These are phyloP conservation scores for Hamigera avellanea DNA, from an alignment of 495 filamentous ascomycete genomes.

Conservation along the genomic window DNA sequence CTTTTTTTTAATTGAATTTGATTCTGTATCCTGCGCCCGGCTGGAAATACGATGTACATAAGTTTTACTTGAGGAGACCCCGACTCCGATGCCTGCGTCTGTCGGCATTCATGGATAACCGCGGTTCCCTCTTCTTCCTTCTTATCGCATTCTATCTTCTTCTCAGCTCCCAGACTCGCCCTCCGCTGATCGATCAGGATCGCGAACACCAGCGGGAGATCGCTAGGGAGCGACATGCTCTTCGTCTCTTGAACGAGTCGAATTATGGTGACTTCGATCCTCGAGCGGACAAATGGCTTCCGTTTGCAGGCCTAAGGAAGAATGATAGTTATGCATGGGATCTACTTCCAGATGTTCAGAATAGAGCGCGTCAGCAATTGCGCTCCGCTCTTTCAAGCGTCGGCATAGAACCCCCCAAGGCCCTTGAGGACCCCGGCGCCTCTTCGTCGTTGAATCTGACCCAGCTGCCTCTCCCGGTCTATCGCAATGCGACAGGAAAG, in stretches of 20 bases:
- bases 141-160: slow-evolving; percentile 38
- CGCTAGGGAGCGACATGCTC: slow-evolving; percentile 41
- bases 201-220: slow-evolving; percentile 33
- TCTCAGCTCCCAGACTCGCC: slow-evolving; percentile 31
- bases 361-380: slow-evolving; percentile 42
- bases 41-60: slow-evolving; percentile 10
- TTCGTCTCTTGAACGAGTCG: slow-evolving; percentile 57
- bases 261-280: slow-evolving; percentile 65
- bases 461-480: slow-evolving; percentile 41
- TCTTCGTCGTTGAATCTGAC: slow-evolving; percentile 29
- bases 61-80: slow-evolving; percentile 11
- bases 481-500: slow-evolving; percentile 72
- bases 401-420: slow-evolving; percentile 18
- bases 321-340: slow-evolving; percentile 69
- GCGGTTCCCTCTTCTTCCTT: slow-evolving; percentile 37
- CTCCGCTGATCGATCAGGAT: slow-evolving; percentile 35
- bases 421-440: slow-evolving; percentile 27
- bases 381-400: slow-evolving; percentile 29
- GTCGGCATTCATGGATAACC: slow-evolving; percentile 36
- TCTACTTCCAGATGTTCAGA: slow-evolving; percentile 40
- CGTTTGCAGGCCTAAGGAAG: slow-evolving; percentile 62
- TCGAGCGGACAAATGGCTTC: slow-evolving; percentile 49
- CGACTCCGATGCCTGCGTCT: slow-evolving; percentile 20
- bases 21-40: background rate
- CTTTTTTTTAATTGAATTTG: background rate